Evolutionary conservation across 208 protist species (phyloP).

Genomic region (Wallacemonas sp.): DNA sequence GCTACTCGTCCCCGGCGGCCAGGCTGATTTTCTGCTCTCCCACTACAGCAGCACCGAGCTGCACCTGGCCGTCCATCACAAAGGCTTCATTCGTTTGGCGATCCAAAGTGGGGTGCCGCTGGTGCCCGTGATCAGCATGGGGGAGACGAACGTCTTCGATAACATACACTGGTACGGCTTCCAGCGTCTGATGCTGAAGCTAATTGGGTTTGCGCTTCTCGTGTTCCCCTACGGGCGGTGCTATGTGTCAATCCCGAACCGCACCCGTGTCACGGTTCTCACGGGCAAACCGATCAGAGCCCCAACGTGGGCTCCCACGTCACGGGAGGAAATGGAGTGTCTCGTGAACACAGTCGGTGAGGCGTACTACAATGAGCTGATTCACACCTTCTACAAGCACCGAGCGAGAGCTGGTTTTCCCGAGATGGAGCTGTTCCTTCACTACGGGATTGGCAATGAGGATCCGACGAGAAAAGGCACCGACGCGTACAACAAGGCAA

Average conservation of each 20-base stretch:
- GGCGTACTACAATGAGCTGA: slow-evolving; percentile 13
- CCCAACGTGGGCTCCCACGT: neutral
- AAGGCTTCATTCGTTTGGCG: slow-evolving; percentile 27
- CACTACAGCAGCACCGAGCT: neutral
- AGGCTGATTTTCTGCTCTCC: slow-evolving; percentile 24
- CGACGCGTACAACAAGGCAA: neutral
- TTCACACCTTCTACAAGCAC: neutral
- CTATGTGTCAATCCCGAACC: slow-evolving; percentile 17
- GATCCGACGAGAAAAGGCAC: slow-evolving; percentile 8
- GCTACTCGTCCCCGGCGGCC: slow-evolving; percentile 26
- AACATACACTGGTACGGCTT: slow-evolving; percentile 19
- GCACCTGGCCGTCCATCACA: slow-evolving; percentile 16
- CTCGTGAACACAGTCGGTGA: neutral
- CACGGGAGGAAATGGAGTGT: neutral
- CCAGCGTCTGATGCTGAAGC: slow-evolving; percentile 13
- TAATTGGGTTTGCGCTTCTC: slow-evolving; percentile 21
- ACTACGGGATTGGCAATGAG: neutral
- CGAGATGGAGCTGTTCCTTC: slow-evolving; percentile 15
- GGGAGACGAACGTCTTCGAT: slow-evolving; percentile 23
- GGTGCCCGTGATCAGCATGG: slow-evolving; percentile 26
- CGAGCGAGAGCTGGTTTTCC: neutral
- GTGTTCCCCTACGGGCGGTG: slow-evolving; percentile 21
- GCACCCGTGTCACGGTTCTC: neutral
- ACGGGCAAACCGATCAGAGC: neutral
- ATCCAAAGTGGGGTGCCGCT: slow-evolving; percentile 16